Evolutionary conservation across 805 yeast species (phyloP).

Genomic region (Nakazawaea wyomingensis): DNA sequence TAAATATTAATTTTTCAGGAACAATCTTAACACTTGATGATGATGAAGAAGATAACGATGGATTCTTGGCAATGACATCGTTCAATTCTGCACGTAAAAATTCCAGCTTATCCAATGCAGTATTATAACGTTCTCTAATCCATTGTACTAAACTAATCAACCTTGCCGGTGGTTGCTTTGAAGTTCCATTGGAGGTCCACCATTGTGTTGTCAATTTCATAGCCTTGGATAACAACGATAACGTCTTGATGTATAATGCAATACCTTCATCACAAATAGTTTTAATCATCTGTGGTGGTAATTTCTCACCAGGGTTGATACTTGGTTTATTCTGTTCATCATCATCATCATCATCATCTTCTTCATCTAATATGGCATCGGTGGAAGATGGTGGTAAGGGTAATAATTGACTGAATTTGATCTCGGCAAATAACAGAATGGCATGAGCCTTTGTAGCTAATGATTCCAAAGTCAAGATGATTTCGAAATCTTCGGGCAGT

Average conservation of each 20-base stretch:
- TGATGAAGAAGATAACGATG: constrained; percentile 2
- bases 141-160: constrained; percentile 79
- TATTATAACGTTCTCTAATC: constrained; percentile 86
- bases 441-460: constrained; percentile 90
- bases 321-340: too few species aligned
- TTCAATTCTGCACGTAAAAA: constrained; percentile 55
- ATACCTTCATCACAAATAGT: constrained; percentile 81
- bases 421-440: constrained; percentile 82
- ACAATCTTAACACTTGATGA: constrained; percentile 38
- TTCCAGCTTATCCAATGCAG: constrained; percentile 85
- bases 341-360: too few species aligned
- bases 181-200: constrained; percentile 62
- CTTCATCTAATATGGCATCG: constrained; percentile 15
- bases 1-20: constrained; percentile 85
- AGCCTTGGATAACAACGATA: constrained; percentile 77
- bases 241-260: constrained; percentile 74
- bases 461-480: constrained; percentile 52
- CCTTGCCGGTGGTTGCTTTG: constrained; percentile 31
- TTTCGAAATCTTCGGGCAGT: constrained; percentile 29
- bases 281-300: constrained; percentile 54
- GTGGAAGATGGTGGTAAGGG: constrained; percentile 60
- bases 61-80: constrained; percentile 21
- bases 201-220: constrained; percentile 83
- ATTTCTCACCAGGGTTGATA: constrained; percentile 31
- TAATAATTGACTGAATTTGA: constrained; percentile 78